These are phyloP conservation scores for Thecaphora frezii DNA, from an alignment of 1,284 basidiomycete genomes.

Conservation along the genomic window DNA sequence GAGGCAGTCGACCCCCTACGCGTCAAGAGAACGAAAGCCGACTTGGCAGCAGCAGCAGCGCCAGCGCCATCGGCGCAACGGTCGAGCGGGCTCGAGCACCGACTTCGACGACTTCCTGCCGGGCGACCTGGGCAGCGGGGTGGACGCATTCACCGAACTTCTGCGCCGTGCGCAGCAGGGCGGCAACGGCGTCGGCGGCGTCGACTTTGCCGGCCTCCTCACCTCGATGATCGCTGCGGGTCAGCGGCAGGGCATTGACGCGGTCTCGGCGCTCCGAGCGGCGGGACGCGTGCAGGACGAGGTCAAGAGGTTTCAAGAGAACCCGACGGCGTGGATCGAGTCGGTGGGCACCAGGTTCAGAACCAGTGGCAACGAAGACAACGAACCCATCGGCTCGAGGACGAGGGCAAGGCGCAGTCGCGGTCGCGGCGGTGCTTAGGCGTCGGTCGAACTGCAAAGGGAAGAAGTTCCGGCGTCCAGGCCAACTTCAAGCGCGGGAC, in stretches of 20 bases:
- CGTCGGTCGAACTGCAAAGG: too few relatives aligned
- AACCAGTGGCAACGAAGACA: neutral
- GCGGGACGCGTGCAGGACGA: constrained; percentile 33
- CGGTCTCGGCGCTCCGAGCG: constrained; percentile 21
- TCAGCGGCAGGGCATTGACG: constrained; percentile 29
- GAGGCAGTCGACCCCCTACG: neutral
- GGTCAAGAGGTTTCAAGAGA: constrained; percentile 16
- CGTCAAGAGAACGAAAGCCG: neutral
- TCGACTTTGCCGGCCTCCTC: constrained; percentile 24
- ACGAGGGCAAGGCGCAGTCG: neutral
- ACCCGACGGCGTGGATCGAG: constrained; percentile 28
- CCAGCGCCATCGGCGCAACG: neutral
- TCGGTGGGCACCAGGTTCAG: constrained; percentile 22
- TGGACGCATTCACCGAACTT: constrained; percentile 23
- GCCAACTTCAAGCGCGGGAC: too few relatives aligned
- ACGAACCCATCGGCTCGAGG: too few relatives aligned
- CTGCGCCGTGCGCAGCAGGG: constrained; percentile 9
- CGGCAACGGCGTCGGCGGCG: constrained; percentile 1
- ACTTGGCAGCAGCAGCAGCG: neutral
- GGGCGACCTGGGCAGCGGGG: constrained; percentile 22
- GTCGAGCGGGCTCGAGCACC: neutral
- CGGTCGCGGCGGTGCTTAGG: too few relatives aligned
- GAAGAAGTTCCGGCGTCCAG: too few relatives aligned
- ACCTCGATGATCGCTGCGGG: constrained; percentile 21
- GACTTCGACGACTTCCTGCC: constrained; percentile 4